These are phyloP conservation scores for Phytopythium oedochilum DNA, from an alignment of 352 stramenopile species.

Conservation along the genomic window DNA sequence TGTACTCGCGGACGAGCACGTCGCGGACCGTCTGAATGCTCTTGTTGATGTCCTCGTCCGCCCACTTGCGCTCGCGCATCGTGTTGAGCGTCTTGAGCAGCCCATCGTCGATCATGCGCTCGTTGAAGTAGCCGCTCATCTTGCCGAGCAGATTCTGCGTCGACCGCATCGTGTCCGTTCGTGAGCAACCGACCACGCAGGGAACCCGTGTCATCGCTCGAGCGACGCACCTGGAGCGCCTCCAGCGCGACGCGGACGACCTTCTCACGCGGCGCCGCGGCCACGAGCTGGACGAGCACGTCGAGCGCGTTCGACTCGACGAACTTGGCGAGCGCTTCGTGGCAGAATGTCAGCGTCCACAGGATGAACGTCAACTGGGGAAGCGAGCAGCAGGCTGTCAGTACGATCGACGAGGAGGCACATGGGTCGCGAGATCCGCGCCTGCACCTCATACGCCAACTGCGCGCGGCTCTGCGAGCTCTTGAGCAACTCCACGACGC, in stretches of 20 bases:
- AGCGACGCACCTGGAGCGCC: constrained; percentile 67
- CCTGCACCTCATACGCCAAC: constrained; percentile 89
- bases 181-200: not conserved
- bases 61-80: constrained; percentile 93
- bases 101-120: constrained; percentile 95
- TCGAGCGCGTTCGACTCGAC: constrained; percentile 57
- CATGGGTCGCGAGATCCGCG: not conserved
- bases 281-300: constrained; percentile 74
- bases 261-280: constrained; percentile 96
- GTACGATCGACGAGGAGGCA: not conserved
- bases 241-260: constrained; percentile 95
- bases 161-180: not conserved
- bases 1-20: constrained; percentile 84
- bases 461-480: constrained; percentile 87
- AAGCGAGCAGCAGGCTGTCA: not conserved
- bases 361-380: constrained; percentile 93
- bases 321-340: constrained; percentile 81
- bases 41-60: constrained; percentile 93
- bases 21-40: constrained; percentile 72
- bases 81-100: constrained; percentile 94
- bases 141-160: constrained; percentile 76
- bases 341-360: constrained; percentile 94
- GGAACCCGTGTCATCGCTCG: not conserved
- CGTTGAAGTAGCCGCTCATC: constrained; percentile 77
- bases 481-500: constrained; percentile 69